Evolutionary conservation across 2,329 filamentous ascomycete species (phyloP).

Genomic region (Colletotrichum echinochloae): DNA sequence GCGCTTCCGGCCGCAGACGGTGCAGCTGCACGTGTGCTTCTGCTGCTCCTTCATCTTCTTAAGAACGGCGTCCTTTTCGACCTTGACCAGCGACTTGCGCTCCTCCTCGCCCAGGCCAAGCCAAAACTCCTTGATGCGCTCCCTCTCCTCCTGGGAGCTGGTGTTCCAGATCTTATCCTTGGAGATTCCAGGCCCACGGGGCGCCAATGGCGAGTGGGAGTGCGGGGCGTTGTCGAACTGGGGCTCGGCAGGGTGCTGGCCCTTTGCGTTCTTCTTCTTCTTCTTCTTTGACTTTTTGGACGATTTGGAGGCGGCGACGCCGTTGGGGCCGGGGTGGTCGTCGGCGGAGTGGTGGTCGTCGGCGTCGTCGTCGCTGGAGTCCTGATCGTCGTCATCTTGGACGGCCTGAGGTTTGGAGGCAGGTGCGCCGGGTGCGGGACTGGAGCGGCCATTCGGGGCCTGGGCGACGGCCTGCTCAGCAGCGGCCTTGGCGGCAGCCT

Average conservation of each 20-base stretch:
- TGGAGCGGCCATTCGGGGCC: slow-evolving; percentile 55
- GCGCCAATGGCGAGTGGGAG: slow-evolving; percentile 48
- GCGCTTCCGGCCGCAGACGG: slow-evolving; percentile 94
- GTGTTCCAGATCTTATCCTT: slow-evolving; percentile 98
- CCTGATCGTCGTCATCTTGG: slow-evolving; percentile 65
- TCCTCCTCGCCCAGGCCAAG: slow-evolving; percentile 93
- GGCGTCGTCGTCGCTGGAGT: slow-evolving; percentile 68
- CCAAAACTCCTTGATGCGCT: slow-evolving; percentile 99
- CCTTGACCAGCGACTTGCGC: slow-evolving; percentile 93
- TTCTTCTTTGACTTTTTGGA: slow-evolving; percentile 76
- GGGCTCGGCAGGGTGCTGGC: slow-evolving; percentile 42
- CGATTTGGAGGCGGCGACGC: slow-evolving; percentile 51
- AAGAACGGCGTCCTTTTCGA: slow-evolving; percentile 97
- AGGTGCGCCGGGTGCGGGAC: slow-evolving; percentile 49
- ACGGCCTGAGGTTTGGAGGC: slow-evolving; percentile 46
- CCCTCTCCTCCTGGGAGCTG: slow-evolving; percentile 91
- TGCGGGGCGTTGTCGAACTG: slow-evolving; percentile 49
- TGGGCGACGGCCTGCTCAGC: slow-evolving; percentile 48
- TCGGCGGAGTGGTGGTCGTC: slow-evolving; percentile 56
- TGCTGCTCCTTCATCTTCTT: slow-evolving; percentile 99
- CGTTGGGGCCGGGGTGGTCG: slow-evolving; percentile 50
- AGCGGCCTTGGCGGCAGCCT: slow-evolving; percentile 79
- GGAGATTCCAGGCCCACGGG: slow-evolving; percentile 61
- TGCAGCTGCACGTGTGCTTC: slow-evolving; percentile 98
- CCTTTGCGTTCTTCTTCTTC: slow-evolving; percentile 68